Evolutionary conservation across 2,329 filamentous ascomycete species (phyloP).

Genomic region (Emericellopsis cladophorae): DNA sequence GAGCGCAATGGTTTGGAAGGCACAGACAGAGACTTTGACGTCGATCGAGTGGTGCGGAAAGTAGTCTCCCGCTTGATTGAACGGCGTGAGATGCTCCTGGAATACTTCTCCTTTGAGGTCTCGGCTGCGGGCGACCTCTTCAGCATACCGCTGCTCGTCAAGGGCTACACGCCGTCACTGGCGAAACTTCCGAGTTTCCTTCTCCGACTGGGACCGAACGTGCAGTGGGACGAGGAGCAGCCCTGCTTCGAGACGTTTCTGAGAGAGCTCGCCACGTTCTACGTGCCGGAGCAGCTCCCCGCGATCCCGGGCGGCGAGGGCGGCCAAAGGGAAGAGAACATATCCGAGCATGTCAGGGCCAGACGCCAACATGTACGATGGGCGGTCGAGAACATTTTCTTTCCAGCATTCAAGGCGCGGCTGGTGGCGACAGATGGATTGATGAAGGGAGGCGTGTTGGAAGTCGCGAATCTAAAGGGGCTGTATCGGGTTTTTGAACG

Average conservation of each 20-base stretch:
- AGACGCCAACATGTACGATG: slow-evolving; percentile 59
- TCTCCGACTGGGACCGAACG: slow-evolving; percentile 73
- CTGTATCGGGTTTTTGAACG: slow-evolving; percentile 91
- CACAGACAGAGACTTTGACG: slow-evolving; percentile 47
- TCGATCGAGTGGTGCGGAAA: slow-evolving; percentile 49
- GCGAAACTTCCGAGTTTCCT: slow-evolving; percentile 84
- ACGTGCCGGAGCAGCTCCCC: slow-evolving; percentile 77
- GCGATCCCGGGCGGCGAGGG: slow-evolving; percentile 22
- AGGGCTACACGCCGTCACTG: slow-evolving; percentile 76
- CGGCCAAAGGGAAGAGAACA: slow-evolving; percentile 15
- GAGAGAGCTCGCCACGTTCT: slow-evolving; percentile 78
- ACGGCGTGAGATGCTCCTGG: slow-evolving; percentile 71
- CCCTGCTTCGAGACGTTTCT: slow-evolving; percentile 76
- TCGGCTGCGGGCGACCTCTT: slow-evolving; percentile 64
- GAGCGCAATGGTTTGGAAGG: slow-evolving; percentile 39
- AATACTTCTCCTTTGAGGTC: slow-evolving; percentile 86
- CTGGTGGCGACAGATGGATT: slow-evolving; percentile 71
- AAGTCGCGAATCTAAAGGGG: slow-evolving; percentile 85
- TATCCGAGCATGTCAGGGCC: slow-evolving; percentile 37
- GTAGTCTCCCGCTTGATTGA: slow-evolving; percentile 60
- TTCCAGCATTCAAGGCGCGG: slow-evolving; percentile 75
- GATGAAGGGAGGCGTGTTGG: slow-evolving; percentile 62
- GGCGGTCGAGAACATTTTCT: slow-evolving; percentile 74
- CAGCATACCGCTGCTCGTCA: slow-evolving; percentile 72
- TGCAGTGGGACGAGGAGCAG: slow-evolving; percentile 78